These are phyloP conservation scores for Colletotrichum sp. DNA, from an alignment of 2,329 filamentous ascomycete genomes.

Conservation along the genomic window DNA sequence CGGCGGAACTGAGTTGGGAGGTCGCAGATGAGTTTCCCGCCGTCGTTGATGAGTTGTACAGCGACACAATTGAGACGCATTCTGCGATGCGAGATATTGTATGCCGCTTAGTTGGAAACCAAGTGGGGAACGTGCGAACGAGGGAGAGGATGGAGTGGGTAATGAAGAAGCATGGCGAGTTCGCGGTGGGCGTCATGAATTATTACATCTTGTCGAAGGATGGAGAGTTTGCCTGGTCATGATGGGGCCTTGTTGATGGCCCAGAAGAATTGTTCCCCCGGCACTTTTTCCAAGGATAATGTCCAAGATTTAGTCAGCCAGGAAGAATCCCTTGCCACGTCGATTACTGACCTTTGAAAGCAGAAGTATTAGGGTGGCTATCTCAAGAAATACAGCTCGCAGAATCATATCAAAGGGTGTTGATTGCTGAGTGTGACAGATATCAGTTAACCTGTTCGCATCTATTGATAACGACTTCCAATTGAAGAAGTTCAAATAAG, in stretches of 20 bases:
- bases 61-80: conserved; percentile 21
- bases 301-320: not conserved
- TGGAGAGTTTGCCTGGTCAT: not conserved
- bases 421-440: too few relatives aligned
- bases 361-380: too few relatives aligned
- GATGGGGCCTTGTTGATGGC: not conserved
- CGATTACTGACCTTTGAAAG: not conserved
- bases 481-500: too few relatives aligned
- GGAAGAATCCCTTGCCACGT: not conserved
- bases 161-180: conserved; percentile 26
- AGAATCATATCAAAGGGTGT: too few relatives aligned
- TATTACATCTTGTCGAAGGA: not conserved
- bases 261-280: not conserved
- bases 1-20: conserved; percentile 16
- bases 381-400: too few relatives aligned
- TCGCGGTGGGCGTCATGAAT: conserved; percentile 18
- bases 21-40: conserved; percentile 23
- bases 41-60: conserved; percentile 30
- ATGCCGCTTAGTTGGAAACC: conserved; percentile 20
- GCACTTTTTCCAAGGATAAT: not conserved
- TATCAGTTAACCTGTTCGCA: rapidly evolving
- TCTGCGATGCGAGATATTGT: conserved; percentile 24
- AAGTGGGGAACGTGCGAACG: not conserved
- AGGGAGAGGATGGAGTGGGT: conserved; percentile 18
- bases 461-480: too few relatives aligned